Evolutionary conservation across 192 early-diverging fungal genomes (phyloP), one percentile per base, ranked within the genome.

Genomic region (Coemansia sp.): DNA sequence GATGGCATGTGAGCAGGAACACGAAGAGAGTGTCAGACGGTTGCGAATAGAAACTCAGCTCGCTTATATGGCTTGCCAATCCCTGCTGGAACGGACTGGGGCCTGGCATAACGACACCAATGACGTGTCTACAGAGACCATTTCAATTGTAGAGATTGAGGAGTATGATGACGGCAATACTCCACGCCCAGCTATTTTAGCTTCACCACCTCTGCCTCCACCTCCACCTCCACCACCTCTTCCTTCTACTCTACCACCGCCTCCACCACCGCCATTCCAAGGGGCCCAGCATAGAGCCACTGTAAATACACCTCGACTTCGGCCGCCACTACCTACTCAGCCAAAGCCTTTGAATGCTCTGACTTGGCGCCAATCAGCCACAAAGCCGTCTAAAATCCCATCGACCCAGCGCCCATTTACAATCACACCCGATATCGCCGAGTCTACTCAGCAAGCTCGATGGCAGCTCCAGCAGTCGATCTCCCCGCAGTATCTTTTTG

Each of bases 321-420:
- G 51, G 14, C 51, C 51, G 51, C 51, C 51, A 2, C 51, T 55
- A 31, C 51, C 51, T 16, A 55, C 26, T 31, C 51, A 55, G 21
- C 51, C 51, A 33, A 55, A 55, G 28, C 51, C 51, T 6, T 7
- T 55, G 26, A 31, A 14, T n/a, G 23, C 51, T 55, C 6, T 55
- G 51, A 31, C 51, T 11, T 55, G 51, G 51, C 51, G 51, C 51
- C 51, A 11, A 28, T 7, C 51, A n/a, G 51, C 14, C 23, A 5
- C 55, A 10, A 60, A 35, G 21, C 38, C 45, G 43, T 43, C 33
- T 43, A 67, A 42, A 57, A 51, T 21, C 11, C 40, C 36, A 48
- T 67, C 35, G 43, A 59, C 31, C 26, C 36, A 23, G 38, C 45
- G 57, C 57, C 63, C 63, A 7, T 65, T 65, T 51, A 65, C 63